Base-by-base conservation (phyloP, 129 eudicot genomes). In the Flaveria ramosissima region DNA sequence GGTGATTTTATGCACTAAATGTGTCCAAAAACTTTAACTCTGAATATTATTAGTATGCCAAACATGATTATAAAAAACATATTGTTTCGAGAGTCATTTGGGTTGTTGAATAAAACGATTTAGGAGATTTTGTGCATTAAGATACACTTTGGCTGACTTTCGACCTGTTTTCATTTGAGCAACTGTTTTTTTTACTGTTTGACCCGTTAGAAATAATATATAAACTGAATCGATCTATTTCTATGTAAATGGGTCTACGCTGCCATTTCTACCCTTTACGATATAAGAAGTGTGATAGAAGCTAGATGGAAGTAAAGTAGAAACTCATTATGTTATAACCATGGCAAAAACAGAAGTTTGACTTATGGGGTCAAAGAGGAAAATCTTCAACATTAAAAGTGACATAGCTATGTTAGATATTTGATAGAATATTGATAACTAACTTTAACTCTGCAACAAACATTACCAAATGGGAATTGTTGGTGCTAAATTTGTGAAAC, bases 291-390 rank as follows among this genome's bases (percentile, higher is more conserved):
- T 51, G 23, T 50, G 30, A 66, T 23, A 52, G 14, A 76, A 51
- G 65, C 19, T 51, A 70, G 24, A 47, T 4, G 11, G 24, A 50
- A 71, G 27, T 0, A 24, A 8, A 76, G 80, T 12, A 23, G 73
- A 42, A 13, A 50, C 47, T 17, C 24, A 17, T 19, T 8, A 55
- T 55, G 62, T 19, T 64, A 51, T 13, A 45, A 68, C 17, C 41
- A 68, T 19, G 68, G 42, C 24, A 77, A 47, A 53, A 55, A 21
- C 24, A 14, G 2, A 77, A 57, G 78, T 41, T 56, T 51, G 72
- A 63, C 53, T 64, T 46, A 21, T 36, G 55, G 78, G 57, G 66
- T 70, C 62, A 78, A 63, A 36, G 3, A 36, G 41, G 32, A 11
- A 63, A 51, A 27, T 19, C 50, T 60, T 51, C n/a, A 20, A 51